Evolutionary conservation across 768 basidiomycete genomes (phyloP).

Genomic region (Hygrophorus russula): DNA sequence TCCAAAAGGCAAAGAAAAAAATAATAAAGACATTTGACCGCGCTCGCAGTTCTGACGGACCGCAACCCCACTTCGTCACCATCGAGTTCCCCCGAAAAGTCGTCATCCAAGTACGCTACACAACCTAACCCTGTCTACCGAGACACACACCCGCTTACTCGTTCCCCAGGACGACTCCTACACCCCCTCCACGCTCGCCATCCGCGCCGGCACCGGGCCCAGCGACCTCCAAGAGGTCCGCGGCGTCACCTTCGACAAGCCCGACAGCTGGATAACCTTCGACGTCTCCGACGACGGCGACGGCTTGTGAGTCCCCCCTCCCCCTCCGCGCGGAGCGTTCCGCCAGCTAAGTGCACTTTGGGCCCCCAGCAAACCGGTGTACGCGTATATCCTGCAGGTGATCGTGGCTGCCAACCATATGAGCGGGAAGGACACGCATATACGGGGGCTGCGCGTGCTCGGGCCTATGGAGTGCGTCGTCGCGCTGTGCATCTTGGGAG

Average conservation of each 20-base stretch:
- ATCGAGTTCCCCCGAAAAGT: conserved; percentile 88
- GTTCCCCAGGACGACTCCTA: conserved; percentile 90
- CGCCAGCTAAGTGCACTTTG: conserved; percentile 1
- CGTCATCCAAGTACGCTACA: conserved; percentile 66
- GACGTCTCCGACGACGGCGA: conserved; percentile 78
- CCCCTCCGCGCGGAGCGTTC: neutral
- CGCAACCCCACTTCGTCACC: conserved; percentile 94
- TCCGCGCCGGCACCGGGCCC: conserved; percentile 31
- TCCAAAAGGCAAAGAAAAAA: too few relatives aligned
- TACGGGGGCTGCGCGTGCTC: conserved; percentile 80
- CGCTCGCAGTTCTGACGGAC: conserved; percentile 68
- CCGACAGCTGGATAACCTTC: conserved; percentile 89
- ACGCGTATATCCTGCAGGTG: conserved; percentile 84
- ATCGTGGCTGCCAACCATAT: conserved; percentile 90
- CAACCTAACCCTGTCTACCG: too few relatives aligned
- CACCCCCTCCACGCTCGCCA: conserved; percentile 83
- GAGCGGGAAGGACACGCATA: conserved; percentile 98
- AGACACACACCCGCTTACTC: conserved; percentile 1
- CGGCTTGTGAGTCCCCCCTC: conserved; percentile 46
- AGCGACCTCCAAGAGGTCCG: conserved; percentile 91
- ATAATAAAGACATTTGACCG: neutral
- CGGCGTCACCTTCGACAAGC: conserved; percentile 76
- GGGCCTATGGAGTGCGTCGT: conserved; percentile 28
- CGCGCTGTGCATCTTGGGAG: too few relatives aligned
- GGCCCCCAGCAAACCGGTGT: conserved; percentile 61